Evolutionary conservation across 495 filamentous ascomycete species (phyloP), one percentile per base, ranked within the genome.

Genomic region (Eremomyces bilateralis): DNA sequence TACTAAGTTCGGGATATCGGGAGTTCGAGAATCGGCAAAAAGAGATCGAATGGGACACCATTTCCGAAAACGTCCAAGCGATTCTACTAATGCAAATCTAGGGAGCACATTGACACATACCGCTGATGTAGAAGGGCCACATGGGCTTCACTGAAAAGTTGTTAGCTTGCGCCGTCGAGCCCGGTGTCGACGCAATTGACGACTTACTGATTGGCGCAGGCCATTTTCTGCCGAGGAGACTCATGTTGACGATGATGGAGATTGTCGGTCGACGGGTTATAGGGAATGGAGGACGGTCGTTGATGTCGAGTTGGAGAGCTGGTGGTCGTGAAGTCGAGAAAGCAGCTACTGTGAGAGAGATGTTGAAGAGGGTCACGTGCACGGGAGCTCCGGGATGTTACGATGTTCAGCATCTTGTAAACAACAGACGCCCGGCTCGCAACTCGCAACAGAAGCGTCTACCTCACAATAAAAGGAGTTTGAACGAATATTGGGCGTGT

Each of bases 151-250:
- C 85, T 95, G 56, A 45, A 40, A 33, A 15, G 6, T 30, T 29
- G n/a, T 21, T 24, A 42, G 32, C 38, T 37, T 33, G 37, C 43
- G 50, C 40, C 46, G 31, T 29, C 20, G 33, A 10, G 16, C 34
- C 34, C 18, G 10, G 22, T 18, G 10, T 8, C 8, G 30, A 11
- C 10, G 10, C 18, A 31, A 2, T 20, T 28, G 18, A 32, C 53
- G 40, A 73, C 83, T 42, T 75, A 93, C 85, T 66, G 48, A 92
- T 56, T 30, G 79, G 76, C 44, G 72, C 67, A 47, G 77, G 78
- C 64, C 84, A 95, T 67, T 92, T 93, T 71, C 90, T 92, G 51
- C 73, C 73, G 54, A 93, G 65, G 58, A 80, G 62, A 61, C 70
- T 66, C 80, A 84, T 82, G 42, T 52, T 74, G 62, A 48, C 50